Evolutionary conservation across 805 yeast genomes (phyloP).

Genomic region (Wickerhamomyces bovis): DNA sequence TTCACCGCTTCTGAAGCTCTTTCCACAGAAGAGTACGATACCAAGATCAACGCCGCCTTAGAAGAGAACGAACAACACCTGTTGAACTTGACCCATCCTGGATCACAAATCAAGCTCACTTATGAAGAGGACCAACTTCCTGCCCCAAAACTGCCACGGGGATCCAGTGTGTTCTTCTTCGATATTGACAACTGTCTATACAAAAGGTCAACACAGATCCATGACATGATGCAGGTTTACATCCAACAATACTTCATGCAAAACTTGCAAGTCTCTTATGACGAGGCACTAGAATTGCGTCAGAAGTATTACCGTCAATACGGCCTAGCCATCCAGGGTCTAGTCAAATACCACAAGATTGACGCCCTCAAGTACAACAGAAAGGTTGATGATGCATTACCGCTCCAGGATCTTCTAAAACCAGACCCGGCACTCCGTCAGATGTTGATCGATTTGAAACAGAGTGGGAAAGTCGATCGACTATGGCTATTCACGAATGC

Average conservation of each 20-base stretch:
- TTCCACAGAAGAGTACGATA: conserved; percentile 4
- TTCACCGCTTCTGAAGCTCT: background rate
- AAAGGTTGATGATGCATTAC: conserved; percentile 88
- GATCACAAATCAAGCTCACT: conserved; percentile 26
- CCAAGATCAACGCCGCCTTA: conserved; percentile 13
- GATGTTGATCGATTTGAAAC: conserved; percentile 39
- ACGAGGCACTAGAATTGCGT: conserved; percentile 70
- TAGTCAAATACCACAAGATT: conserved; percentile 56
- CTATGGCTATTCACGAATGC: conserved; percentile 96
- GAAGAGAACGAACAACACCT: conserved; percentile 27
- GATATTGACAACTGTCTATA: conserved; percentile 94
- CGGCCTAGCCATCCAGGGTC: conserved; percentile 91
- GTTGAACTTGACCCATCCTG: conserved; percentile 28
- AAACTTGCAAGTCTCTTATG: conserved; percentile 53
- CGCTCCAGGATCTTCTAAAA: conserved; percentile 67
- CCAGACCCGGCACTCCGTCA: conserved; percentile 54
- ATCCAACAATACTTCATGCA: conserved; percentile 78
- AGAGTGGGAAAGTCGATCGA: conserved; percentile 51
- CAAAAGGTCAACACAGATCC: conserved; percentile 65
- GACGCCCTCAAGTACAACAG: conserved; percentile 86
- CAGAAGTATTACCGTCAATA: conserved; percentile 73
- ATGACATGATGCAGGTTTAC: conserved; percentile 80
- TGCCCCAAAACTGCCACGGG: conserved; percentile 21
- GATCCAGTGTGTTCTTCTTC: conserved; percentile 57
- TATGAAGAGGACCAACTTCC: conserved; percentile 19